Conservation (phyloP, 2,329 filamentous ascomycete species). For the Monosporascus sp. region DNA sequence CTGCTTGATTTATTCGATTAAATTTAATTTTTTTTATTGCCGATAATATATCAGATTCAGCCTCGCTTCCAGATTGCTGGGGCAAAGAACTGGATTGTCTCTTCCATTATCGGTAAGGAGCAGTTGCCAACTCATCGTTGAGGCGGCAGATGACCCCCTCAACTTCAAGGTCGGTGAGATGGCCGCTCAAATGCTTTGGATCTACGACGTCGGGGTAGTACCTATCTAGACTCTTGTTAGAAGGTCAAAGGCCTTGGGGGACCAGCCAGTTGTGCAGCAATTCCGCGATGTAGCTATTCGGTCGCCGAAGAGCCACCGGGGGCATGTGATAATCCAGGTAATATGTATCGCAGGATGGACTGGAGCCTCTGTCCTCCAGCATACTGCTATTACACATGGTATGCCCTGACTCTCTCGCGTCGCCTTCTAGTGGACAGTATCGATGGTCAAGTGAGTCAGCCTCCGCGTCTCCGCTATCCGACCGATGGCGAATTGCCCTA, state of each 20-base stretch:
- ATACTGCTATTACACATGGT: background rate
- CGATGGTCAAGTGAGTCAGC: background rate
- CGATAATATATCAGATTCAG: background rate
- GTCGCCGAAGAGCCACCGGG: background rate
- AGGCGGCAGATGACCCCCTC: conserved; percentile 17
- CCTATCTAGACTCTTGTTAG: background rate
- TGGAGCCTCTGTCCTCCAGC: background rate
- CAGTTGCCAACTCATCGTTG: conserved; percentile 21
- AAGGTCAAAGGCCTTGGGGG: background rate
- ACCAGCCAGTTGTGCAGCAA: background rate
- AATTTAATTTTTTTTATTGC: background rate
- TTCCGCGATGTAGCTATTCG: background rate
- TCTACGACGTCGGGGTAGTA: conserved; percentile 1
- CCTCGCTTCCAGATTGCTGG: background rate
- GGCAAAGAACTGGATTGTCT: background rate
- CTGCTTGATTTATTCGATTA: background rate
- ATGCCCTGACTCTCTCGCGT: background rate
- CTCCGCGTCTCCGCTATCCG: background rate
- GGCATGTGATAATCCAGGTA: background rate
- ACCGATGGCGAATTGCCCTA: too few relatives aligned
- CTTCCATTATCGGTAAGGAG: conserved; percentile 7
- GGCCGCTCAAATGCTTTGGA: conserved; percentile 9
- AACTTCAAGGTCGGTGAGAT: conserved; percentile 16
- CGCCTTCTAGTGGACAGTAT: background rate
- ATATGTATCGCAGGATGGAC: background rate